Percentiles rank a stretch among this genome's conserved stretches.
phyloP scores from a whole-genome alignment of 2,329 filamentous ascomycete genomes.

The Ramularia endophylla region DNA sequence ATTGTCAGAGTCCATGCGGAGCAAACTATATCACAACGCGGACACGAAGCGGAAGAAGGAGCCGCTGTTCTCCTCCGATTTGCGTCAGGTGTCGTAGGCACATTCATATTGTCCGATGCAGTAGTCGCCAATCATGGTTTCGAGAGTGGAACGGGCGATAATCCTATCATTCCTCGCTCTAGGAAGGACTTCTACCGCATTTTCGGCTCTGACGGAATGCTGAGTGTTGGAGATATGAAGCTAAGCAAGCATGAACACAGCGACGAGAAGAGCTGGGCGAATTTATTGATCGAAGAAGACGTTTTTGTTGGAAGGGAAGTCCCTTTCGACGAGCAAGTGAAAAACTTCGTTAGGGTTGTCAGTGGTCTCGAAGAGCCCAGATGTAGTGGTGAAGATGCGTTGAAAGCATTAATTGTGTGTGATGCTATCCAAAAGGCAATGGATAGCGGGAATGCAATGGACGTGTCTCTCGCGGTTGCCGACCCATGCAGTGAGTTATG shows the following conservation, averaged over 20 bases:
- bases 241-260: constrained; percentile 40
- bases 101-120: constrained; percentile 51
- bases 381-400: constrained; percentile 46
- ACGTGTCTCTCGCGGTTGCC: too few species aligned
- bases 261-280: constrained; percentile 40
- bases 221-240: constrained; percentile 52
- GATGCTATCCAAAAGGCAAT: constrained; percentile 46
- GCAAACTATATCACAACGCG: constrained; percentile 39
- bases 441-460: constrained; percentile 24
- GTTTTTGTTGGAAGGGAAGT: constrained; percentile 30
- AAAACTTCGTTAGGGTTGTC: constrained; percentile 48
- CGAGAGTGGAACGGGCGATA: constrained; percentile 54
- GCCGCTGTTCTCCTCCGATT: constrained; percentile 51
- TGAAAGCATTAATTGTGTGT: constrained; percentile 49
- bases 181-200: constrained; percentile 48
- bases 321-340: constrained; percentile 50
- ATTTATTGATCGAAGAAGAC: constrained; percentile 31
- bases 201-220: constrained; percentile 46
- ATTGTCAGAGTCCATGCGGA: constrained; percentile 50
- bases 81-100: constrained; percentile 49
- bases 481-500: too few species aligned
- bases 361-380: constrained; percentile 37
- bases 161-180: constrained; percentile 44
- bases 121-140: constrained; percentile 50
- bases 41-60: constrained; percentile 51